These are phyloP conservation scores for Boletus sp. DNA, from an alignment of 1,284 basidiomycete genomes.

Conservation along the genomic window DNA sequence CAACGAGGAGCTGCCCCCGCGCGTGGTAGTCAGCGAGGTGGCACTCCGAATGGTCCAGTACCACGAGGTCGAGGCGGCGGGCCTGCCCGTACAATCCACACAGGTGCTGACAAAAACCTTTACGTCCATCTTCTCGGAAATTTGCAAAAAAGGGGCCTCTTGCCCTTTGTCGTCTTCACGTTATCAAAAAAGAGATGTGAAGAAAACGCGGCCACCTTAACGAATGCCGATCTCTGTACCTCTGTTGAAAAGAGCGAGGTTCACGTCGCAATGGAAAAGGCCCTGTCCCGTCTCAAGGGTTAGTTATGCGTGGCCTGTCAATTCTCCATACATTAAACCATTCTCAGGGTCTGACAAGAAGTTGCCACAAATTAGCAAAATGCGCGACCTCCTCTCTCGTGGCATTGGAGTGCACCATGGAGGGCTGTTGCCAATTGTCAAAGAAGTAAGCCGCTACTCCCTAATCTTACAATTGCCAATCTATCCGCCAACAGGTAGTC, in stretches of 20 bases:
- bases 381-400: constrained; percentile 88
- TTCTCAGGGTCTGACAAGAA: constrained; percentile 83
- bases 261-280: constrained; percentile 93
- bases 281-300: constrained; percentile 91
- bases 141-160: constrained; percentile 82
- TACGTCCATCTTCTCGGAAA: constrained; percentile 93
- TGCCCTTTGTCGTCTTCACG: constrained; percentile 97
- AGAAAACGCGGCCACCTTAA: constrained; percentile 91
- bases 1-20: constrained; percentile 45
- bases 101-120: constrained; percentile 81
- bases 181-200: constrained; percentile 98
- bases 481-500: constrained; percentile 68
- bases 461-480: neutral
- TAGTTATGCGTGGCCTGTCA: constrained; percentile 5
- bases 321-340: constrained; percentile 15
- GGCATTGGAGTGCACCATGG: constrained; percentile 99
- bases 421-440: constrained; percentile 94
- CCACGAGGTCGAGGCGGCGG: constrained; percentile 54
- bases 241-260: constrained; percentile 96
- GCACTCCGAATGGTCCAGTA: constrained; percentile 42
- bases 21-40: constrained; percentile 59
- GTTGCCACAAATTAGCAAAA: constrained; percentile 93
- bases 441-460: constrained; percentile 65
- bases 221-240: constrained; percentile 87
- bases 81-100: constrained; percentile 65